These are phyloP conservation scores for Miscanthus sacchariflorus DNA, from an alignment of 202 grass and related monocot species.

Conservation along the genomic window DNA sequence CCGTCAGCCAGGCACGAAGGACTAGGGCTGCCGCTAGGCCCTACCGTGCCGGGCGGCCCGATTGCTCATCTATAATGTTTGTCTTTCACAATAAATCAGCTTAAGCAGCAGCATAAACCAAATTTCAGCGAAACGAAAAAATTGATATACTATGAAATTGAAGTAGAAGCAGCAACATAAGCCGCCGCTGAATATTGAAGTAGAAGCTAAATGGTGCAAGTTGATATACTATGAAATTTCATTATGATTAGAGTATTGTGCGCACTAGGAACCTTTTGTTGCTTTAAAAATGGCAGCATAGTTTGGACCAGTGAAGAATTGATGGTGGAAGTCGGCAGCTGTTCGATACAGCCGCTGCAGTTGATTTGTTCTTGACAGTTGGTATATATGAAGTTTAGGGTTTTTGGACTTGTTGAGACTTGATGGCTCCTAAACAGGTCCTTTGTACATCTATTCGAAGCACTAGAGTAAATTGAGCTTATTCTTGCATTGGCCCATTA, in stretches of 20 bases:
- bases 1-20: too few relatives aligned
- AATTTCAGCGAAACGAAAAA: too few relatives aligned
- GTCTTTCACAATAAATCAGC: too few relatives aligned
- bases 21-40: too few relatives aligned
- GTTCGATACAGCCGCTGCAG: neutral
- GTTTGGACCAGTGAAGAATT: neutral
- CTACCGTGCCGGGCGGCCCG: too few relatives aligned
- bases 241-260: neutral
- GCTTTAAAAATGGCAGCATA: constrained; percentile 1
- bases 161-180: too few relatives aligned
- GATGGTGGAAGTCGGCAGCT: constrained; percentile 17
- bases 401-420: neutral
- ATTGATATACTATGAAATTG: too few relatives aligned
- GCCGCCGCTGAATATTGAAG: neutral
- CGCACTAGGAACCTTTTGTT: neutral
- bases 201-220: neutral
- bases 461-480: neutral
- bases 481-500: neutral
- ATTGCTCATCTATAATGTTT: too few relatives aligned
- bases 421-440: neutral
- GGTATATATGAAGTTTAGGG: neutral
- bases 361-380: neutral
- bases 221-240: constrained; percentile 10
- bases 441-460: neutral
- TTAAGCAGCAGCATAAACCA: too few relatives aligned